Evolutionary conservation across 2,329 filamentous ascomycete genomes (phyloP).

Genomic region (Colletotrichum nymphaeae): DNA sequence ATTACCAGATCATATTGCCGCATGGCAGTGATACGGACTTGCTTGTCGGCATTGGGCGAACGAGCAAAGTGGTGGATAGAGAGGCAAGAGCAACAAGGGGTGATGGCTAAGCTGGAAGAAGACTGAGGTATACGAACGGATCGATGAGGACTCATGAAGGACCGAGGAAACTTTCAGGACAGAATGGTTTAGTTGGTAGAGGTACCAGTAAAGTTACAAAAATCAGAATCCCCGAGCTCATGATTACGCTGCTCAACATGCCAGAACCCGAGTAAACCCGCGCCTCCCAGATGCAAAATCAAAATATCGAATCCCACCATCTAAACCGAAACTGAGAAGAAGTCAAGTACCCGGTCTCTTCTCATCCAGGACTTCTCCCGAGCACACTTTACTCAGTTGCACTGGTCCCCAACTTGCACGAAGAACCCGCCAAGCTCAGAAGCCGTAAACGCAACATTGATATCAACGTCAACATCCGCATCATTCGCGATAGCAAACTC

Average conservation of each 20-base stretch:
- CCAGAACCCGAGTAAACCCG: neutral
- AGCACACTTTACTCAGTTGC: neutral
- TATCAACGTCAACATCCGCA: neutral
- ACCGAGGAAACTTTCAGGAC: neutral
- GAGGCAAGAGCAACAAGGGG: neutral
- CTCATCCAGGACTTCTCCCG: neutral
- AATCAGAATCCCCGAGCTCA: neutral
- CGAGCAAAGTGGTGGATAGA: neutral
- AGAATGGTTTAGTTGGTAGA: conserved; percentile 3
- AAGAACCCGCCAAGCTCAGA: conserved; percentile 10
- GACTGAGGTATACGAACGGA: neutral
- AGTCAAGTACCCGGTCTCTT: neutral
- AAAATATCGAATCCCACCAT: neutral
- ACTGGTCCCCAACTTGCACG: conserved; percentile 28
- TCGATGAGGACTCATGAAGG: neutral
- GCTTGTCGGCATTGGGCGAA: neutral
- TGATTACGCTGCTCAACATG: neutral
- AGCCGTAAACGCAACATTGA: conserved; percentile 14
- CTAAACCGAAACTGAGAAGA: neutral
- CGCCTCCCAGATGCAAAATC: neutral
- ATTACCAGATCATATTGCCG: neutral
- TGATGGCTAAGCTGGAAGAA: neutral
- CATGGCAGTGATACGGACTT: neutral
- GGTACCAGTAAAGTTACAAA: neutral
- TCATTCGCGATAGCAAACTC: conserved; percentile 24